Base-by-base conservation (phyloP, 73 alveolate species). In the Loxodes magnus region DNA sequence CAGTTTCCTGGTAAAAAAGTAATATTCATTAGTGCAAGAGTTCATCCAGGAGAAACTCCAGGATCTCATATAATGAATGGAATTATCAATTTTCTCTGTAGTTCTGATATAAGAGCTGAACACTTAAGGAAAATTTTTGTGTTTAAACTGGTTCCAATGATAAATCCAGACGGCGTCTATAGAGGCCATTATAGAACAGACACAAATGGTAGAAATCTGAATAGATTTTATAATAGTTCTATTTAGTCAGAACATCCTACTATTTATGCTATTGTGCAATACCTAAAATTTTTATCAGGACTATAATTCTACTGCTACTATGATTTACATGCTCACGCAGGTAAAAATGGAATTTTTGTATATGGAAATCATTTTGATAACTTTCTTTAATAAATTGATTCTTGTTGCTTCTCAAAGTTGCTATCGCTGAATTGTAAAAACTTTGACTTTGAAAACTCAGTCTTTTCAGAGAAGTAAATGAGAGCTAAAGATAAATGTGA, bases 201-300 rank as follows among this genome's bases (percentile, higher is more conserved):
- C 35, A 72, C 87, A 6, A 20, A 17, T 12, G 61, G 61, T 29
- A 29, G 55, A 15, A 72, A 72, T 43, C 56, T 72, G 30, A 72
- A 72, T 43, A 55, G 87, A 26, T 65, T 37, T 57, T 81, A 81
- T 48, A 15, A 17, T 3, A 60, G 46, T 1, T 86, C 94, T 10
- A 30, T 49, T 7, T 60, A 48, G n/a, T 10, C 30, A 9, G 37
- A 53, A 20, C 65, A 75, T 17, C 94, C 94, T 9, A 60, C 89
- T 2, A 74, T 70, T 21, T 81, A 34, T 67, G 85, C 94, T 0
- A 64, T 97, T 2, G 90, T 65, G 51, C 73, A 80, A 84, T 64
- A 88, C 85, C 75, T 96, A 30, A 81, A 88, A 42, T 85, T 86
- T 66, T 59, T 89, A 12, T 70, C 78, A 51, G 97, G 86, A 25